Conservation (phyloP, 73 alveolate species). For the Paramecium sonneborni region DNA sequence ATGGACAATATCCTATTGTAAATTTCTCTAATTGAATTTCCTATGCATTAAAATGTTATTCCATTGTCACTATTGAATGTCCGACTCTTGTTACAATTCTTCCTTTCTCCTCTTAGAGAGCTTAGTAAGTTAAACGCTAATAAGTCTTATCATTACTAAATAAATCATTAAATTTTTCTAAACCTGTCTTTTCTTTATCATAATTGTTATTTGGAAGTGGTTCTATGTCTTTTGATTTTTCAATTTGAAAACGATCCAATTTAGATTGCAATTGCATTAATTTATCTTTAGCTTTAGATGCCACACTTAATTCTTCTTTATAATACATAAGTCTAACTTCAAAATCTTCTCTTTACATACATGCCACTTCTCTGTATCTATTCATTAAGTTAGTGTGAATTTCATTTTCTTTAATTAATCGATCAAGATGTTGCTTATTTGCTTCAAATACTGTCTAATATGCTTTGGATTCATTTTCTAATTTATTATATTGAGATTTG, state of each 20-base stretch:
- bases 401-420: background rate
- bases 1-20: constrained; percentile 52
- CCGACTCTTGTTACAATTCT: constrained; percentile 48
- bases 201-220: constrained; percentile 4
- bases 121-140: background rate
- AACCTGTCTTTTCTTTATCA: constrained; percentile 45
- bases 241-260: constrained; percentile 44
- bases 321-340: background rate
- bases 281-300: constrained; percentile 45
- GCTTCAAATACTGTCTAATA: constrained; percentile 49
- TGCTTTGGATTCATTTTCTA: constrained; percentile 56
- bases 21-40: constrained; percentile 44
- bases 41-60: constrained; percentile 10
- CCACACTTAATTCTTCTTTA: constrained; percentile 22
- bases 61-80: constrained; percentile 20
- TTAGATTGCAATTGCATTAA: constrained; percentile 20
- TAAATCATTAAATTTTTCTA: constrained; percentile 37
- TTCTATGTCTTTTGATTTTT: constrained; percentile 46
- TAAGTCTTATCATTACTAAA: constrained; percentile 41
- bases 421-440: background rate
- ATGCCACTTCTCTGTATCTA: constrained; percentile 9
- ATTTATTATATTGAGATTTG: constrained; percentile 1
- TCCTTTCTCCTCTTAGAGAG: background rate
- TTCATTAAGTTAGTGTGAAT: background rate
- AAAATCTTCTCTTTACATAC: constrained; percentile 31